These are phyloP conservation scores for Aspergillus neoniger DNA, from an alignment of 2,329 filamentous ascomycete genomes.

Conservation along the genomic window DNA sequence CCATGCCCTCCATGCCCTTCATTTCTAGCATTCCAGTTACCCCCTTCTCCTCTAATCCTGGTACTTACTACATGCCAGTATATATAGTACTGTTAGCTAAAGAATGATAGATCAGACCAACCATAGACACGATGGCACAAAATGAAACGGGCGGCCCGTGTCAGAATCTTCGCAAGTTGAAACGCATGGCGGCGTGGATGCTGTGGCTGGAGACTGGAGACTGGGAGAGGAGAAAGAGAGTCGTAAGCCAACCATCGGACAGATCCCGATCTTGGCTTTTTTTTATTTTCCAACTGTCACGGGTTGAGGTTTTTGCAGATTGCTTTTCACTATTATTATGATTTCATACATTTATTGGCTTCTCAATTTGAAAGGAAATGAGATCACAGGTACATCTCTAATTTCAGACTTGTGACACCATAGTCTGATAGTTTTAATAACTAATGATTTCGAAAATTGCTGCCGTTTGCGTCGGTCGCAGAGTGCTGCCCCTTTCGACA, in stretches of 20 bases:
- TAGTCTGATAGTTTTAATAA: too few species aligned
- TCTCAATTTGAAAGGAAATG: too few species aligned
- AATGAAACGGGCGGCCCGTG: constrained; percentile 2
- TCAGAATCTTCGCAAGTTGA: constrained; percentile 2
- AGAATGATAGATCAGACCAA: neutral
- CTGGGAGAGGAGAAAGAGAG: neutral
- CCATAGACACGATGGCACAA: neutral
- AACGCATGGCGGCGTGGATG: neutral
- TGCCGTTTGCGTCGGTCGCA: neutral
- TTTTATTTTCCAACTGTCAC: neutral
- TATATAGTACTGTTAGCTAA: neutral
- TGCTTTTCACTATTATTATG: too few species aligned
- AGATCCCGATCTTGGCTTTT: neutral
- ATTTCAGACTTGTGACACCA: too few species aligned
- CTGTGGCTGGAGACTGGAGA: neutral
- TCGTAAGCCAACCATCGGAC: neutral
- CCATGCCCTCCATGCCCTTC: too few species aligned
- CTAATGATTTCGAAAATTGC: neutral
- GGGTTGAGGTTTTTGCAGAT: too few species aligned
- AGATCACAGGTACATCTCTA: too few species aligned
- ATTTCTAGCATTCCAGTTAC: too few species aligned
- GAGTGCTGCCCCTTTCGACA: neutral
- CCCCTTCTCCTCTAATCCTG: neutral
- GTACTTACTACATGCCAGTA: neutral
- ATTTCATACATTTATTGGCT: too few species aligned